These are phyloP conservation scores for Glutinoglossum americanum DNA, from an alignment of 495 filamentous ascomycete genomes.

Conservation along the genomic window DNA sequence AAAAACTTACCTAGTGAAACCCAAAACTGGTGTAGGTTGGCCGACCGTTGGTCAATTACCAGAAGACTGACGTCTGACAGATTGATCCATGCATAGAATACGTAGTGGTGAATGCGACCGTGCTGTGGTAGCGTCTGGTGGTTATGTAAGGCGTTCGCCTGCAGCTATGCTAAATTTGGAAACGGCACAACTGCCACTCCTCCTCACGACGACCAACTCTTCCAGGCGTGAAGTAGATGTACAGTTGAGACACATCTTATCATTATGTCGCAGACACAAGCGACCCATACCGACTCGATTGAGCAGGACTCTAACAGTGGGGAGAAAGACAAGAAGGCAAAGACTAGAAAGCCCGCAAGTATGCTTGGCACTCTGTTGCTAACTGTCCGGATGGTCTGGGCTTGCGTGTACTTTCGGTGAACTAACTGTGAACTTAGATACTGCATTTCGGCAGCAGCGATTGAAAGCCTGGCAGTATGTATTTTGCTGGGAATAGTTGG, in stretches of 20 bases:
- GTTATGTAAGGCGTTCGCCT: background rate
- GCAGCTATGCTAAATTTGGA: background rate
- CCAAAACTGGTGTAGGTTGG: background rate
- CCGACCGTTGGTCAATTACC: background rate
- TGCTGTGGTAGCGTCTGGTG: background rate
- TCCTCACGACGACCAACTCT: background rate
- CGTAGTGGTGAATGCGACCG: background rate
- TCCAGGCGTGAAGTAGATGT: background rate
- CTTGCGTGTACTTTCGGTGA: background rate
- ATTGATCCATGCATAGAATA: background rate
- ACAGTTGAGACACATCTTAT: background rate
- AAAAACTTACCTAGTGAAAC: background rate
- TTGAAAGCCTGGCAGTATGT: constrained; percentile 87
- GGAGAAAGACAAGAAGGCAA: constrained; percentile 58
- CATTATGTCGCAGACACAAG: constrained; percentile 28
- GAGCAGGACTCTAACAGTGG: constrained; percentile 25
- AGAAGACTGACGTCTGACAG: background rate
- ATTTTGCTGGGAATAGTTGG: constrained; percentile 2
- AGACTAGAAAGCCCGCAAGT: constrained; percentile 54
- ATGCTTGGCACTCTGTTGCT: constrained; percentile 1
- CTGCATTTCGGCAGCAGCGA: constrained; percentile 78
- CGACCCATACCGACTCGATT: constrained; percentile 24
- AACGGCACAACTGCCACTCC: background rate
- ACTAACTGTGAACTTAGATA: constrained; percentile 25
- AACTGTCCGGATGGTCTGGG: background rate